A percentile compares a stretch with the other conserved stretches of the same genome.
phyloP scores from a whole-genome alignment of 1,284 basidiomycete species.

The Rhodotorula glutinis region DNA sequence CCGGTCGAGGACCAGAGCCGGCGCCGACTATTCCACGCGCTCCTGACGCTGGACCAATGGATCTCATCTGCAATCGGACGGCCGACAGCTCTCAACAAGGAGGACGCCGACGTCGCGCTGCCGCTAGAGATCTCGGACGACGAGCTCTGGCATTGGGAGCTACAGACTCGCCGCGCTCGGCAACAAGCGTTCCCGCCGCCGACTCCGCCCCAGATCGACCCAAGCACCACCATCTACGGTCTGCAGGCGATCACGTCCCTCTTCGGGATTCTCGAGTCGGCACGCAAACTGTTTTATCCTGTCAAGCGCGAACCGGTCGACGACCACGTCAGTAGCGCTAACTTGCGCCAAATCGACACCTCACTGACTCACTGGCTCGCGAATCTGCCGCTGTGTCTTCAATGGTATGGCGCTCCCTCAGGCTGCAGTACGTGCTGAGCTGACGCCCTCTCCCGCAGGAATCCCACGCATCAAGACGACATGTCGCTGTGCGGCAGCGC shows the following conservation, averaged over 20 bases:
- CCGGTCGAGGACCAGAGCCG: constrained; percentile 62
- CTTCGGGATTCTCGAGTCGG: constrained; percentile 11
- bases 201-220: not conserved
- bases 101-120: constrained; percentile 73
- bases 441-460: constrained; percentile 9
- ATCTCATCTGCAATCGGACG: constrained; percentile 60
- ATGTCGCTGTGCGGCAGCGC: not conserved
- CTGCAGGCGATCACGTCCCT: not conserved
- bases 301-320: constrained; percentile 5
- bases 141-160: constrained; percentile 33
- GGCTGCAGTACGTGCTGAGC: not conserved
- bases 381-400: constrained; percentile 18
- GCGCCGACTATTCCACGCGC: constrained; percentile 75
- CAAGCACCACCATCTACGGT: too few species aligned
- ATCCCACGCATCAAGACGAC: constrained; percentile 16
- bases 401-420: too few species aligned
- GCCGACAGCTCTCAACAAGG: constrained; percentile 76
- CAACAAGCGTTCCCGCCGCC: not conserved
- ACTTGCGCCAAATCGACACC: constrained; percentile 24
- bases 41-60: constrained; percentile 29
- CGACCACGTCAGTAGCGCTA: constrained; percentile 7
- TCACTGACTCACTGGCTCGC: constrained; percentile 34
- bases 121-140: constrained; percentile 82
- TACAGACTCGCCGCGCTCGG: not conserved
- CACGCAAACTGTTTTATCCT: constrained; percentile 12